Percentiles rank a stretch among this genome's conserved stretches.
Conservation (phyloP, 345 rosid genomes). For the Arabidopsis suecica region DNA sequence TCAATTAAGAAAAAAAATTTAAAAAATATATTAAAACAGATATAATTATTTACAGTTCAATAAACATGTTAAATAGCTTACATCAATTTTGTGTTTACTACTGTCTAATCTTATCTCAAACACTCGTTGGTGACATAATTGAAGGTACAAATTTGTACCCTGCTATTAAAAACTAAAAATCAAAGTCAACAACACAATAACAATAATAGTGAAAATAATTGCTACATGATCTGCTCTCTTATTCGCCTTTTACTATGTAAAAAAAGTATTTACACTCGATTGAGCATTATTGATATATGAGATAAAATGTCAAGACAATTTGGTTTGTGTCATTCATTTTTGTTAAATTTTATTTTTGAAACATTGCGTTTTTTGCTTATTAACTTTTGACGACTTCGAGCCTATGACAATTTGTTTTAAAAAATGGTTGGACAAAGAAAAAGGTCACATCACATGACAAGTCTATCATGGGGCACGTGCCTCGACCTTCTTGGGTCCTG, state of each 20-base stretch:
- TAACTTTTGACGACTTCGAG: not conserved
- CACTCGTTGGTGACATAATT: no score
- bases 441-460: slow-evolving; percentile 42
- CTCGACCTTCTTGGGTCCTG: slow-evolving; percentile 36
- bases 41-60: no score
- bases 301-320: slow-evolving; percentile 19
- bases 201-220: slow-evolving; percentile 12
- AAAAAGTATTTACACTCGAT: not conserved
- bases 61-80: no score
- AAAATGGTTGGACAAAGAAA: slow-evolving; percentile 15
- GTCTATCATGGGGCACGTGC: slow-evolving; percentile 49
- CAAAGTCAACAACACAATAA: not conserved
- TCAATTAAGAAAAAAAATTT: no score
- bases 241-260: slow-evolving; percentile 1
- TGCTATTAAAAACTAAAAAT: not conserved
- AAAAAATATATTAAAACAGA: no score
- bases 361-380: not conserved
- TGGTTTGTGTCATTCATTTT: slow-evolving; percentile 17
- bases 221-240: not conserved
- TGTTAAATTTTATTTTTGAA: slow-evolving; percentile 12
- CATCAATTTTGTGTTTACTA: no score
- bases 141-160: no score
- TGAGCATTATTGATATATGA: slow-evolving; percentile 9
- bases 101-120: not conserved
- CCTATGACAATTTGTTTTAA: not conserved